These are phyloP conservation scores for Phytophthora pistaciae DNA, from an alignment of 352 stramenopile species.

Conservation along the genomic window DNA sequence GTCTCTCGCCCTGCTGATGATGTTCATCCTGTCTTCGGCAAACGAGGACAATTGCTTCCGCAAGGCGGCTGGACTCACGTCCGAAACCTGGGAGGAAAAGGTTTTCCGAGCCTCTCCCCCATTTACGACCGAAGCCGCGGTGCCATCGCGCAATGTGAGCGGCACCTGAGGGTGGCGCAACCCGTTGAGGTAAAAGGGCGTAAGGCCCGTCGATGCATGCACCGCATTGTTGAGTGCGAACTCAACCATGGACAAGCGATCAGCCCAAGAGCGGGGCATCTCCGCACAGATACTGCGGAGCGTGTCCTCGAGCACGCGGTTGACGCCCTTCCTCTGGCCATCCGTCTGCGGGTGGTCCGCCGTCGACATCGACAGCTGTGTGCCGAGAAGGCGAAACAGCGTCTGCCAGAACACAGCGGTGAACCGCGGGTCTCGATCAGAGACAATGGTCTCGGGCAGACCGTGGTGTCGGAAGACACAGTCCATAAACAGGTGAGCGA, in stretches of 20 bases:
- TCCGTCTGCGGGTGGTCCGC: constrained; percentile 33
- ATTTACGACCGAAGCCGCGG: neutral
- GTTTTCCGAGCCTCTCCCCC: neutral
- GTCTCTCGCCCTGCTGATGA: no score
- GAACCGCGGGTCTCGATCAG: constrained; percentile 16
- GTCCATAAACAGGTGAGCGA: constrained; percentile 35
- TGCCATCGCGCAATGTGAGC: neutral
- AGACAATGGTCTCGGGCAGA: constrained; percentile 22
- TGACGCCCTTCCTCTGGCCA: constrained; percentile 32
- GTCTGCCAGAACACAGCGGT: constrained; percentile 19
- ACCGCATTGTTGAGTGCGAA: constrained; percentile 30
- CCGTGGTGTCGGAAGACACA: constrained; percentile 29
- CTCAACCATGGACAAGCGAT: constrained; percentile 25
- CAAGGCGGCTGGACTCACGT: no score
- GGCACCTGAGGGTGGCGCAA: constrained; percentile 18
- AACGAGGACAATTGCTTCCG: no score
- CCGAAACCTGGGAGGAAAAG: no score
- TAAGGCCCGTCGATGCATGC: constrained; percentile 26
- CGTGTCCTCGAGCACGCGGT: constrained; percentile 35
- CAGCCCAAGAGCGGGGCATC: constrained; percentile 15
- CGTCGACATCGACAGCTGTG: constrained; percentile 26
- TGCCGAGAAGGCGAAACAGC: constrained; percentile 30
- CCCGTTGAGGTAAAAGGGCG: constrained; percentile 12
- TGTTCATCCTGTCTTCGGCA: no score
- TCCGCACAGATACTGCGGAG: constrained; percentile 26